Evolutionary conservation across 805 yeast species (phyloP), one percentile per base, ranked within the genome.

Genomic region (Spathaspora gorwiae): DNA sequence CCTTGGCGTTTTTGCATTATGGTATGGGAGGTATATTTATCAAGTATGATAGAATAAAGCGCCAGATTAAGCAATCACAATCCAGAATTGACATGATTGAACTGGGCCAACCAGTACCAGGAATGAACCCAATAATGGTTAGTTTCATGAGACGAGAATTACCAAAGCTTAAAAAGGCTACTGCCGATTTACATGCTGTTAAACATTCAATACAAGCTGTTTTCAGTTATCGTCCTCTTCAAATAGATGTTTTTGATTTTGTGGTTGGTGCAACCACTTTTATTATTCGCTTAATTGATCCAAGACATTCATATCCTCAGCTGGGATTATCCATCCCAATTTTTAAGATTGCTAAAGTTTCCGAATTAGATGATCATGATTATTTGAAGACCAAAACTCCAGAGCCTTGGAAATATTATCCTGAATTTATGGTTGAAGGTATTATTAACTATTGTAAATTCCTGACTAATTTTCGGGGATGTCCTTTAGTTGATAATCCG

Each of bases 351-450:
- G 69, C 71, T 38, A 79, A 80, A 43, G 79, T 84, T 31, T 83
- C 84, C 49, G 80, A 83, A 57, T 78, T 83, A 39, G 92, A 86
- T 55, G 87, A 85, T 61, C 79, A 81, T n/a, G 92, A 84, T 38
- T 81, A 75, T 55, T 69, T 85, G 54, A 76, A 87, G 55, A 65
- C 73, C 8, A 68, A 81, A 49, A 75, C 92, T 0, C 92, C 95
- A 5, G 55, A 63, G 13, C 94, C 94, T 1, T 89, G 92, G 76
- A 83, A 80, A 54, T 87, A 79, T 60, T 84, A 73, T 49, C 99
- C 99, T 0, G 98, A 94, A 62, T 87, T 79, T 56, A 72, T 85
- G 39, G 65, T 94, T 13, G 98, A 94, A 58, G 94, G 95, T 2
- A 75, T 87, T 10, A 76, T 90, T 29, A 82, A 81, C 54, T 87